Evolutionary conservation across 805 yeast genomes (phyloP).

Genomic region (Yamadazyma sp.): DNA sequence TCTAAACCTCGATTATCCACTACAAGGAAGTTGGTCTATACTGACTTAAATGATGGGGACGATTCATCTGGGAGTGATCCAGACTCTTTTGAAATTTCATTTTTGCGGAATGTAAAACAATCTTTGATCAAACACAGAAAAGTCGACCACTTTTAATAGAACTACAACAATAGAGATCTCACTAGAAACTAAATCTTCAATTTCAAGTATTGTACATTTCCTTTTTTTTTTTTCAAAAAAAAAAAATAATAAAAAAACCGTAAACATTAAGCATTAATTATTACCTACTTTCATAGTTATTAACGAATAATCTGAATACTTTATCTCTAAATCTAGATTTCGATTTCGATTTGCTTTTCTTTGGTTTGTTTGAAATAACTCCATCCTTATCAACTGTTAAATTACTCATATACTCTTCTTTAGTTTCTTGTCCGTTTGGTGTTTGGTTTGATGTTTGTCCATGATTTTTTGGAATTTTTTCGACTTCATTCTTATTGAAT

Average conservation of each 20-base stretch:
- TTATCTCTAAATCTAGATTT: slow-evolving; percentile 19
- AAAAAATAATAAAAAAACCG: too few relatives aligned
- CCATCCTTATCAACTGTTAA: slow-evolving; percentile 2
- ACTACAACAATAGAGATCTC: not conserved
- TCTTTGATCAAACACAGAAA: not conserved
- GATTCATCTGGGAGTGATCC: too few relatives aligned
- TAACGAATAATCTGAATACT: slow-evolving; percentile 31
- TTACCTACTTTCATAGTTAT: slow-evolving; percentile 24
- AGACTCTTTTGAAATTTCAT: not conserved
- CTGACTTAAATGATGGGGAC: too few relatives aligned
- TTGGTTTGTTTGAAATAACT: slow-evolving; percentile 4
- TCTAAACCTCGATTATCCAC: not conserved
- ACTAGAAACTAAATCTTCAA: not conserved
- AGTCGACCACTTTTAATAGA: too few relatives aligned
- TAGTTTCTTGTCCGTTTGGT: not conserved
- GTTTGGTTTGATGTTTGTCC: too few relatives aligned
- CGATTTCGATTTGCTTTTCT: slow-evolving; percentile 7
- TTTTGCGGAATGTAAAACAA: not conserved
- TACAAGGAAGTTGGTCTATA: slow-evolving; percentile 1
- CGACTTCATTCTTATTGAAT: not conserved
- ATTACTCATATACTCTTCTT: not conserved
- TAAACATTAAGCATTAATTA: too few relatives aligned
- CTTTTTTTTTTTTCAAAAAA: too few relatives aligned
- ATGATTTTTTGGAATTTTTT: not conserved
- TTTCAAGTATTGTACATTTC: too few relatives aligned